A percentile compares a stretch with the other conserved stretches of the same genome.
Conservation (phyloP, 2,329 filamentous ascomycete species). For the Sphaerulina vaccinii region DNA sequence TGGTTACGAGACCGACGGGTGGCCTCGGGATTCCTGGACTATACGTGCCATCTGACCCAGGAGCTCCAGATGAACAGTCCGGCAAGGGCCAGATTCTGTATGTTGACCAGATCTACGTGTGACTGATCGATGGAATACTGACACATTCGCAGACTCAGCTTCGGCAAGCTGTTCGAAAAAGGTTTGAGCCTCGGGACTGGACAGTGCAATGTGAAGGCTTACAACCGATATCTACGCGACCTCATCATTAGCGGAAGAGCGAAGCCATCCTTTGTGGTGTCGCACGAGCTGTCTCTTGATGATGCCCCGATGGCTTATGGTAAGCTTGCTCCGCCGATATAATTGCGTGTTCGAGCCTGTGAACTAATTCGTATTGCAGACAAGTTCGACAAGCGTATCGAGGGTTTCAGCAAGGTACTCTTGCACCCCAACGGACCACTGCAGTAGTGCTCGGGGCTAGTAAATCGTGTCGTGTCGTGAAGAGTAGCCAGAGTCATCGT, state of each 20-base stretch:
- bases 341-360: background rate
- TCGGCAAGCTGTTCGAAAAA: conserved; percentile 59
- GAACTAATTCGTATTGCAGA: conserved; percentile 33
- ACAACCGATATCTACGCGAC: conserved; percentile 65
- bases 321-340: background rate
- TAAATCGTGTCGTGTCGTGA: background rate
- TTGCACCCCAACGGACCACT: conserved; percentile 63
- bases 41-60: conserved; percentile 55
- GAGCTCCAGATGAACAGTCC: conserved; percentile 59
- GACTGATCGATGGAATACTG: background rate
- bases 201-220: conserved; percentile 65
- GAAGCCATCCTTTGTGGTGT: conserved; percentile 66
- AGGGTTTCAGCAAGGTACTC: conserved; percentile 67
- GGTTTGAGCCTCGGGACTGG: conserved; percentile 60
- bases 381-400: conserved; percentile 65
- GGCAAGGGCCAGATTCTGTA: conserved; percentile 63
- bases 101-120: no score
- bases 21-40: conserved; percentile 45
- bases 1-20: conserved; percentile 60
- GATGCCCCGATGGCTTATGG: conserved; percentile 49
- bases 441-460: conserved; percentile 16
- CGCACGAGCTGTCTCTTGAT: conserved; percentile 63
- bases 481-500: background rate
- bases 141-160: background rate
- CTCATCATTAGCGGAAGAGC: conserved; percentile 64